Base-by-base conservation (phyloP, 768 basidiomycete species). In the Pleurotus citrinopileatus region DNA sequence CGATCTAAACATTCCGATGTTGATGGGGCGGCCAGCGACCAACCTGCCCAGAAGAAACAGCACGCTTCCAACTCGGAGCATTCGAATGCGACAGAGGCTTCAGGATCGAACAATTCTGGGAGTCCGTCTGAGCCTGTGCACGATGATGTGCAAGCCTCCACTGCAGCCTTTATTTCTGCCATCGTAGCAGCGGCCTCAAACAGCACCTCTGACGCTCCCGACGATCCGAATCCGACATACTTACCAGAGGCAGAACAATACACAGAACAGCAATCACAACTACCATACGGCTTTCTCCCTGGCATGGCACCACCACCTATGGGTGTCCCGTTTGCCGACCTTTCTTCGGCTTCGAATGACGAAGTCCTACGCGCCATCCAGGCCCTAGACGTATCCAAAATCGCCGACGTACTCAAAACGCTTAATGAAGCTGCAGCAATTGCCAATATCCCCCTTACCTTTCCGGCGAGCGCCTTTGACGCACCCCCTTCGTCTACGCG, bases 351-450 rank as follows among this genome's bases (percentile, higher is more conserved):
- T 10, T 86, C 86, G 22, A 87, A 82, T 60, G 89, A 91, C 44
- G 86, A 89, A 56, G 79, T 91, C 42, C 69, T 91, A 40, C 87
- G 84, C 28, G 83, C 82, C 9, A 67, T 91, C 45, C 88, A 91
- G 64, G 82, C 84, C 44, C 71, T 91, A 56, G 89, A 91, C 59
- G 73, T 87, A 53, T 76, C 84, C 48, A 89, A 84, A 70, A 80
- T 91, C 53, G 80, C 86, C 0, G 77, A 73, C 52, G 85, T 83
- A 9, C 73, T 91, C 54, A 85, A 82, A 65, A 79, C 80, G 6
- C 70, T 89, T 1, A 81, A 81, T 7, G 86, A 86, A 28, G 81
- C 80, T 15, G 75, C 81, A 1, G 71, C 74, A 22, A 71, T 73
- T 9, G 71, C 75, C 15, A 76, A 70, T 55, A 61, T 67, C 3